Evolutionary conservation across 495 filamentous ascomycete genomes (phyloP).

Genomic region (Friedmanniomyces simplex): DNA sequence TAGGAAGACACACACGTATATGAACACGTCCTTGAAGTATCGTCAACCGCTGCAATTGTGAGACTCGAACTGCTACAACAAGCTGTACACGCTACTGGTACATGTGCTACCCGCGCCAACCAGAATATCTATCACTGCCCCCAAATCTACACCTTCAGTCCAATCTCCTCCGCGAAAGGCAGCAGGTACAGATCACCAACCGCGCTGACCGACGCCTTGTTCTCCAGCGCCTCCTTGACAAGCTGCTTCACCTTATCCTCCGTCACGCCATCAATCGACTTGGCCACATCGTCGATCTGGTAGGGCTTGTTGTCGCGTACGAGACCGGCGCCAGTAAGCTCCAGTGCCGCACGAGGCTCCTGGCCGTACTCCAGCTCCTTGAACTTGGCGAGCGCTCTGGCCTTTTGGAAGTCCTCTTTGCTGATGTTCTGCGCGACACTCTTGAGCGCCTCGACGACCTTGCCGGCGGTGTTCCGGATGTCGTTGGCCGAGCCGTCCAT

Average conservation of each 20-base stretch:
- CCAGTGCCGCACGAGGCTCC: constrained; percentile 53
- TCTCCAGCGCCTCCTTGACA: constrained; percentile 71
- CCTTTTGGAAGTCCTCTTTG: constrained; percentile 83
- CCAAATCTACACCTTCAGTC: constrained; percentile 71
- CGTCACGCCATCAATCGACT: constrained; percentile 69
- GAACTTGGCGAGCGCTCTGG: constrained; percentile 87
- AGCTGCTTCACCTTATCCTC: constrained; percentile 78
- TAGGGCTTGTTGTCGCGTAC: constrained; percentile 73
- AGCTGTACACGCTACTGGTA: constrained; percentile 11
- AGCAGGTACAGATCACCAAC: constrained; percentile 83
- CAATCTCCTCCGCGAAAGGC: constrained; percentile 87
- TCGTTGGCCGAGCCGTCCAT: constrained; percentile 61
- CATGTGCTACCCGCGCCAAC: constrained; percentile 9
- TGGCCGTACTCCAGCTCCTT: constrained; percentile 76
- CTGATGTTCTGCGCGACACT: constrained; percentile 55
- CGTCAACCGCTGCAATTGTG: too few relatives aligned
- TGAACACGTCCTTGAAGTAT: too few relatives aligned
- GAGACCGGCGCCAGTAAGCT: constrained; percentile 64
- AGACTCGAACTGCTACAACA: too few relatives aligned
- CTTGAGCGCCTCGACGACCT: constrained; percentile 69
- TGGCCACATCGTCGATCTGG: constrained; percentile 71
- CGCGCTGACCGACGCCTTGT: constrained; percentile 76
- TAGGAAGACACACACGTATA: not conserved
- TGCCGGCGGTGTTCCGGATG: constrained; percentile 51
- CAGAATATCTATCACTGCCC: constrained; percentile 7